These are phyloP conservation scores for Crataegus laevigata DNA, from an alignment of 306 rosid species.

Conservation along the genomic window DNA sequence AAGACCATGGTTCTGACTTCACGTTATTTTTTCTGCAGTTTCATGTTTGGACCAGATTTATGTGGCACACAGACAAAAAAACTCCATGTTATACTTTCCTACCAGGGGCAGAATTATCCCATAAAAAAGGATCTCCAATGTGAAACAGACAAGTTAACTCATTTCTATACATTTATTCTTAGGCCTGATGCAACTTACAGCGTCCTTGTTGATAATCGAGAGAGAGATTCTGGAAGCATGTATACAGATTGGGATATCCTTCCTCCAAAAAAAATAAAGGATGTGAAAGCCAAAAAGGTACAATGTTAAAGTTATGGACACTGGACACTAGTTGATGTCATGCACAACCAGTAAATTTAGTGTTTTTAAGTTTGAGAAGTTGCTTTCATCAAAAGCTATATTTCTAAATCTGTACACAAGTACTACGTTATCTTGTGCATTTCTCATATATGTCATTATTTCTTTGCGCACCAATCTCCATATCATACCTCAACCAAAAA, in stretches of 20 bases:
- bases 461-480: not conserved
- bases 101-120: slow-evolving; percentile 94
- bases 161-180: slow-evolving; percentile 91
- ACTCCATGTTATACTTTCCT: slow-evolving; percentile 81
- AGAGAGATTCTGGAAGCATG: slow-evolving; percentile 85
- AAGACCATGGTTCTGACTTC: not conserved
- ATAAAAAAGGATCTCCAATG: slow-evolving; percentile 80
- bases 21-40: slow-evolving; percentile 30
- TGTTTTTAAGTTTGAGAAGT: not conserved
- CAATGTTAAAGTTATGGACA: not conserved
- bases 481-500: not conserved
- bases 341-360: not conserved
- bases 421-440: not conserved
- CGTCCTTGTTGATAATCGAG: slow-evolving; percentile 79
- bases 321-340: not conserved
- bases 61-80: slow-evolving; percentile 94
- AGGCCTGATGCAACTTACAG: slow-evolving; percentile 89
- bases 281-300: slow-evolving; percentile 41
- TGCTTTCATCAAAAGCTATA: not conserved
- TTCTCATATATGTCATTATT: not conserved
- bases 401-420: not conserved
- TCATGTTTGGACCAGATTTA: slow-evolving; percentile 97
- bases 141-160: slow-evolving; percentile 91
- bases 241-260: slow-evolving; percentile 86
- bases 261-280: slow-evolving; percentile 81